Base-by-base conservation (phyloP, 2,329 filamentous ascomycete species). In the Penicillium sp. region DNA sequence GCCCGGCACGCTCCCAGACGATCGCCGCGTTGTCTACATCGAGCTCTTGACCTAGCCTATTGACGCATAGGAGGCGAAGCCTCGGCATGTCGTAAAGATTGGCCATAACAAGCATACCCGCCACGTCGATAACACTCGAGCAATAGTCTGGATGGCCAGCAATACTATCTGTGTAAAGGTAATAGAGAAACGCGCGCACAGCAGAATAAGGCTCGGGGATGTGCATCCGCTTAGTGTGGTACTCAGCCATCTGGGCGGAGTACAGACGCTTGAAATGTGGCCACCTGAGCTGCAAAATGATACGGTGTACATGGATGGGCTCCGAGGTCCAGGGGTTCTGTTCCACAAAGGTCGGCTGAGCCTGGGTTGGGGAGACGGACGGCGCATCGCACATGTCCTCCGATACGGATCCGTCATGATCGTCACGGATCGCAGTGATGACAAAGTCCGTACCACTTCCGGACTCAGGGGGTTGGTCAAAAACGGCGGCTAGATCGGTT, bases 11-110 rank as follows among this genome's bases (percentile, higher is more conserved):
- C 73, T 97, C 92, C 91, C 95, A 99, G 54, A 96, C 92, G 64
- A 95, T 88, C 61, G 94, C 96, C 3, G 93, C 93, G 69, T 97
- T 91, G 57, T 96, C 90, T 37, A 97, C 88, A 69, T 97, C 93
- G 3, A 99, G 83, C 69, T 99, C 94, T 59, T 90, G 89, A 53
- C 89, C 88, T 4, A 99, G 82, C 9, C 94, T 85, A 70, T 96
- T 93, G 52, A 97, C 89, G 71, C 93, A 97, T 1, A 97, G 82
- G 8, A 96, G 83, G 19, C 93, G 89, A 25, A 99, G 84, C 63
- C 94, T 91, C 1, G 92, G 92, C 78, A 99, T 95, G 69, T 97
- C 93, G 77, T 99, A 99, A 44, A 97, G 90, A 72, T 97, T 97
- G 41, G 91, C 91, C 90, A 99, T 95, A 61, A 99, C 93, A 3